Evolutionary conservation across 805 yeast species (phyloP), one percentile per base, ranked within the genome.

Genomic region (Jamesozyma spencerorum): DNA sequence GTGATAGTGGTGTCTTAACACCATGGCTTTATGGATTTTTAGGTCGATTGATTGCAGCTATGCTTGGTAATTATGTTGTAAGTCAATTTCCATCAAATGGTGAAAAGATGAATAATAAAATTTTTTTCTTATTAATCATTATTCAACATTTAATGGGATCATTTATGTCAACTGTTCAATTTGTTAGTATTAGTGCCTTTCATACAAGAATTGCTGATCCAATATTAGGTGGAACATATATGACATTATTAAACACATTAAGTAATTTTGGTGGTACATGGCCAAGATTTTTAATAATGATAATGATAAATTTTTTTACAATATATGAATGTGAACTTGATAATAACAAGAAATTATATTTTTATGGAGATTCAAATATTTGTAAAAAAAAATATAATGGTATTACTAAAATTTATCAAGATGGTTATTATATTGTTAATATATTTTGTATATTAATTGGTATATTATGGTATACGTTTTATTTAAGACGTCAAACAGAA

Each of bases 201-300:
- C 97, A 90, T 63, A 90, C 97, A 2, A 79, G 81, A 51, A 84
- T 92, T 40, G 95, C 98, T 2, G 98, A 92, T 58, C 97, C 98
- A 0, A 64, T 79, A 15, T 85, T 92, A 52, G 98, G 98, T 14
- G 98, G 98, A 1, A 92, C 98, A 0, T 92, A 92, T 60, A 90
- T 92, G 97, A 92, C 98, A 0, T 80, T 95, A 0, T 68, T 92
- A 43, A 92, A 92, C 62, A 92, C 98, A 0, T 68, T 92, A 36
- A 78, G 94, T 32, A 92, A 92, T 58, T 71, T 90, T 43, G 98
- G 98, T 18, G 98, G 98, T 10, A 92, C 94, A 34, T 92, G 98
- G 98, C 98, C 98, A 2, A 72, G 86, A 40, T 66, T 85, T n/a
- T 66, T 92, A 26, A 79, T 90, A 1, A 72, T 87, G 49, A 75